phyloP scores from a whole-genome alignment of 176 grass and related monocot genomes.

The Carex littledalei region DNA sequence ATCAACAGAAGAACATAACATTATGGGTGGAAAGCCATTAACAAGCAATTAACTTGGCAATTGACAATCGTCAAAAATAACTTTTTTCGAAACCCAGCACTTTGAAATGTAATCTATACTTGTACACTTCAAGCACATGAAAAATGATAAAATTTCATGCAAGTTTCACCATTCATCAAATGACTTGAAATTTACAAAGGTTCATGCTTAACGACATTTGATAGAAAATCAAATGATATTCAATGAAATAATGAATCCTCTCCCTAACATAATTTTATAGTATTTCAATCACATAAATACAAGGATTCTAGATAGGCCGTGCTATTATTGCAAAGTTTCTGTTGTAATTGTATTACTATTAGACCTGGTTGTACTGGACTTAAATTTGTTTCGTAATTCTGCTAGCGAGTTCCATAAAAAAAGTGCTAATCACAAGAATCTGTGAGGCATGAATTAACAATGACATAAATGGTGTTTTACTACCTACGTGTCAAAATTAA shows the following conservation, averaged over 20 bases:
- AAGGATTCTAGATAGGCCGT: neutral
- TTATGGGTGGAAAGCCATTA: neutral
- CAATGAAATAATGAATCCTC: too few relatives aligned
- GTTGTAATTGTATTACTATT: neutral
- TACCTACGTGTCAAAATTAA: neutral
- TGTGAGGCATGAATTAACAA: neutral
- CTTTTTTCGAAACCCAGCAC: too few relatives aligned
- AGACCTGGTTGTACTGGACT: neutral
- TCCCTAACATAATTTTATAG: too few relatives aligned
- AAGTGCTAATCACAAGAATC: neutral
- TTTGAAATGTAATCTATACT: neutral
- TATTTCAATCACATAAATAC: neutral
- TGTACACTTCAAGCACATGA: neutral
- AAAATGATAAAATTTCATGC: neutral
- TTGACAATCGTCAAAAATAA: neutral
- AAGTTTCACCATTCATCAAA: neutral
- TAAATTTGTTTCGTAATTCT: neutral
- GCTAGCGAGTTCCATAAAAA: neutral
- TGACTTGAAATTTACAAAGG: neutral
- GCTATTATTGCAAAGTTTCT: neutral
- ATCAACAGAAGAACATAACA: neutral
- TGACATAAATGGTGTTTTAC: neutral
- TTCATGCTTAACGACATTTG: too few relatives aligned
- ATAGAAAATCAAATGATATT: too few relatives aligned
- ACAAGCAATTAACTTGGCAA: neutral